Evolutionary conservation across 2,329 filamentous ascomycete genomes (phyloP), one percentile per base, ranked within the genome.

Genomic region (Trichoderma semiorbis): DNA sequence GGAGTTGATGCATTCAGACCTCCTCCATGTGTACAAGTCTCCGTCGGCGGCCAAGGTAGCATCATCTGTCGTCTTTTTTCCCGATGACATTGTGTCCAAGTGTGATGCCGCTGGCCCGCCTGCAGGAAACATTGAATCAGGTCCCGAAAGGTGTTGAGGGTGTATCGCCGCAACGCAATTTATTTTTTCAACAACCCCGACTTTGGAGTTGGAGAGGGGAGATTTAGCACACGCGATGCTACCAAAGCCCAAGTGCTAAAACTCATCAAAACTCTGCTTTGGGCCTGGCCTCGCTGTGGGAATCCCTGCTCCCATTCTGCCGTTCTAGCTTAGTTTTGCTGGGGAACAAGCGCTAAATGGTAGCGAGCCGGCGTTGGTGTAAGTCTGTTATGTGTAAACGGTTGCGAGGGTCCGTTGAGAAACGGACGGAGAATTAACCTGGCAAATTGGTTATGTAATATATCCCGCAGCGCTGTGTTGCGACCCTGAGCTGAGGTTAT

Each of bases 1-100:
- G 30, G 30, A 34, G 18, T n/a, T 34, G n/a, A 60, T 21, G 57
- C 18, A 34, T 47, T 32, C 36, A 43, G 55, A 60, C 65, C 36
- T 68, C 8, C 65, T 68, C 36, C 16, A 60, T 68, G 53, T 43
- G 65, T 67, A 28, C 64, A 67, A 67, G 64, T 57, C 5, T 39
- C 64, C 47, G 47, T 26, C 64, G 55, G 3, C 64, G 28, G 32
- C 57, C 57, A 34, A n/a, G 30, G 57, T 67, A 57, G 47, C 32
- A 55, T 36, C 34, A 43, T 47, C 16, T 58, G 24, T 43, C 43
- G 36, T 28, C 24, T 47, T 34, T 34, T 43, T 50, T 68, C 53
- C 53, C 65, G 28, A 32, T 34, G 64, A 39, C 21, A n/a, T 57
- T 67, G 65, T 28, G 36, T 10, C 36, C 8, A 34, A 50, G n/a